Base-by-base conservation (phyloP, 1,284 basidiomycete species). In the Pseudozyma tsukubaensis region DNA sequence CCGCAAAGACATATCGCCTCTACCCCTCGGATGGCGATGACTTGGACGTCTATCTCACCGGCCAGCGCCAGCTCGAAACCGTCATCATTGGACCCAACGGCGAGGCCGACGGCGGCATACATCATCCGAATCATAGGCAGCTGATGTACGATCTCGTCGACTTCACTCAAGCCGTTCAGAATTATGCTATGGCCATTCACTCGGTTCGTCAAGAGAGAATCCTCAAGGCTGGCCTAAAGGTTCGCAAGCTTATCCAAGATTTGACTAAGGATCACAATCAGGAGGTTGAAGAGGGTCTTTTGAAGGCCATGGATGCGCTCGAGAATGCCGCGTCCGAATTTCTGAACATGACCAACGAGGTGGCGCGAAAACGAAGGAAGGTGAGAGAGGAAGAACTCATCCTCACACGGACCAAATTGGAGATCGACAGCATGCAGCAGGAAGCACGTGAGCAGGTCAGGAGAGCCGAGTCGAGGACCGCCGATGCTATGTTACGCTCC, bases 11-110 rank as follows among this genome's bases (percentile, higher is more conserved):
- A 36, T 21, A 72, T 40, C 50, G 40, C 19, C 69, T 76, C 42
- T 76, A 29, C 19, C 73, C 73, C 13, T 61, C 63, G 14, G 73
- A 76, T 34, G 61, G 58, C 56, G 50, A 68, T 32, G 73, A 76
- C 19, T 61, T 76, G 44, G 56, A 50, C 56, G 53, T 35, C 34
- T 76, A 76, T 34, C 61, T 76, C 24, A 43, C 55, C 1, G 59
- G 58, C 10, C 59, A 61, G 35, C 59, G 57, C 9, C 42, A n/a
- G 1, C 45, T 39, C 39, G 58, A 62, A 5, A 11, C 39, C 3
- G 52, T 18, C 9, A 7, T 6, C 8, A 29, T 14, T 14, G 39
- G 51, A 2, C 10, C 1, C 18, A 34, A 50, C 14, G 40, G 50
- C 9, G 44, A 42, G 19, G 11, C 35, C 18, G 39, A 40, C 4